These are phyloP conservation scores for Diaporthe citri DNA, from an alignment of 2,329 filamentous ascomycete genomes.

Conservation along the genomic window DNA sequence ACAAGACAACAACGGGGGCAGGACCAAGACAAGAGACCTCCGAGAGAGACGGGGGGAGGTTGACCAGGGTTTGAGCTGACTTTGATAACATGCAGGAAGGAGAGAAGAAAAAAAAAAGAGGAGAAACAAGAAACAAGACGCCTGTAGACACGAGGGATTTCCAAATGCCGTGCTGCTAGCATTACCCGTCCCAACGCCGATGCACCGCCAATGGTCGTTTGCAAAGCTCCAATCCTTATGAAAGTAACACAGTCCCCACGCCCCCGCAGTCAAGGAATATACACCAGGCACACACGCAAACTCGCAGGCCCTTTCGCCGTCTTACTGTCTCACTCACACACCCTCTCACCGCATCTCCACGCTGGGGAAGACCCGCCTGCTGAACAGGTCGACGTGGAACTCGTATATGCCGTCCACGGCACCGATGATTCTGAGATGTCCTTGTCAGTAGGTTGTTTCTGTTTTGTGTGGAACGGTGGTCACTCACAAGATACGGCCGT, in stretches of 20 bases:
- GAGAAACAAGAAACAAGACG: not conserved
- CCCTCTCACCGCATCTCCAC: slow-evolving; percentile 62
- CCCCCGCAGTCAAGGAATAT: not conserved
- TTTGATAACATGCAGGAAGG: slow-evolving; percentile 1
- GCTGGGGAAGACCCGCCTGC: slow-evolving; percentile 70
- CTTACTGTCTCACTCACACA: not conserved
- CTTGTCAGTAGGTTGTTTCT: slow-evolving; percentile 41
- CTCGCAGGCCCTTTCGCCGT: not conserved
- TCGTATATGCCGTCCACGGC: slow-evolving; percentile 83
- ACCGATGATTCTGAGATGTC: slow-evolving; percentile 65
- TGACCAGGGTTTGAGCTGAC: not conserved
- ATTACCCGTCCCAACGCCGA: slow-evolving; percentile 26
- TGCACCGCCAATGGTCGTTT: slow-evolving; percentile 16
- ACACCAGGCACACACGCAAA: not conserved
- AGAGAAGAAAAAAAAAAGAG: not conserved
- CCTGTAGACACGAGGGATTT: slow-evolving; percentile 29
- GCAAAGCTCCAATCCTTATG: not conserved
- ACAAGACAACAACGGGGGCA: not conserved
- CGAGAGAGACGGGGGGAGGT: too few species aligned
- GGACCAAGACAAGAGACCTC: not conserved
- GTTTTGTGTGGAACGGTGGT: not conserved
- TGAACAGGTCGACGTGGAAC: slow-evolving; percentile 74
- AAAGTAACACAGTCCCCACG: not conserved
- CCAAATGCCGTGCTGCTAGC: slow-evolving; percentile 35
- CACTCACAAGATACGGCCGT: slow-evolving; percentile 71